Evolutionary conservation across 805 yeast genomes (phyloP), one percentile per base, ranked within the genome.

Genomic region (Metschnikowia baotianmanensis): DNA sequence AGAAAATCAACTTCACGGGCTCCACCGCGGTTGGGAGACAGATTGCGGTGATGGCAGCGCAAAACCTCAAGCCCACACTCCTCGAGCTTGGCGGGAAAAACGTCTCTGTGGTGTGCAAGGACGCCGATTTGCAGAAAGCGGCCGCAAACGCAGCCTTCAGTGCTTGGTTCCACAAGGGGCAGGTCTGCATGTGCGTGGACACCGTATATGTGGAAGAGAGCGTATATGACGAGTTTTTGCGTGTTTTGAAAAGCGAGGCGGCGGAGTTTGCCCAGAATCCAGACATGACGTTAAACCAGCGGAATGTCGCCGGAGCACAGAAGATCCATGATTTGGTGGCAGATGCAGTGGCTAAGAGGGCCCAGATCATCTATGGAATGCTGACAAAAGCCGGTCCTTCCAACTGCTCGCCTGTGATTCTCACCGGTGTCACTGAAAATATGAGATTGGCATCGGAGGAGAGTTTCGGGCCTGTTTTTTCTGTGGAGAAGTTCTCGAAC

Each of bases 31-130:
- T 65, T 2, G 78, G 78, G 1, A 39, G 56, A 3, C 40, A 48
- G 8, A 59, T 72, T 19, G 72, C 74, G 4, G 21, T 46, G 12
- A 33, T 48, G 11, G 73, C 76, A 1, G 74, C 69, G 5, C 47
- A 48, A 28, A 38, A 62, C 46, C 48, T 68, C 15, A 71, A 70
- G 43, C 77, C 78, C 1, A 55, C 56, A 19, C 48, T 72, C 12
- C 48, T 74, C 32, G 78, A 73, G 42, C 51, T 72, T 28, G 77
- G 77, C 1, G 77, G 77, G 6, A 72, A 72, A 46, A 71, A 72
- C 46, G 55, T 55, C 27, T 38, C 64, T 1, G 52, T 72, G 9
- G 53, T 73, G 3, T 57, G 53, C 12, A 34, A 52, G 4, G 71
- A 65, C 37, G 64, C 62, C 0, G 63, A 68, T 43, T 41, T 73